A percentile compares a stretch with the other conserved stretches of the same genome.
Evolutionary conservation across 371 early-diverging fungal species (phyloP).

Genomic region (Lichtheimia ramosa): DNA sequence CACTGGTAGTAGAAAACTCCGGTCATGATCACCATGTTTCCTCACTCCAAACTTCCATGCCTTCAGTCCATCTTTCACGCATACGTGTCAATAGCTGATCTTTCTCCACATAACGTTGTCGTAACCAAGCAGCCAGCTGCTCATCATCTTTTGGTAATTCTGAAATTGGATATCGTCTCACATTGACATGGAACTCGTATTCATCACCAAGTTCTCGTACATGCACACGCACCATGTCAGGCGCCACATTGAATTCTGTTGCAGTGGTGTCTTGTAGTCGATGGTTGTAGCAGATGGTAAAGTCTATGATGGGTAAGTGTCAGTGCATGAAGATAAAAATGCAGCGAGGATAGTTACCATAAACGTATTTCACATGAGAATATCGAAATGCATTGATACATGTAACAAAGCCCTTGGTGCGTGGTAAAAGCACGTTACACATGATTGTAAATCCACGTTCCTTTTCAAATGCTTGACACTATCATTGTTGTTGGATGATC

Average conservation of each 20-base stretch:
- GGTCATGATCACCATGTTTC: background rate
- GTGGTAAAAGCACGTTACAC: constrained; percentile 73
- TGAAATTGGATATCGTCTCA: constrained; percentile 54
- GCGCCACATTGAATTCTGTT: constrained; percentile 49
- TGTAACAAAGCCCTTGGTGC: constrained; percentile 80
- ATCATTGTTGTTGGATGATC: background rate
- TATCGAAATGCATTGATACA: constrained; percentile 61
- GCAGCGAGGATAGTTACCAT: constrained; percentile 40
- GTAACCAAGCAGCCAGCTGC: constrained; percentile 59
- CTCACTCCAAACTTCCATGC: constrained; percentile 27
- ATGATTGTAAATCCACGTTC: constrained; percentile 59
- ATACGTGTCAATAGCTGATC: constrained; percentile 56
- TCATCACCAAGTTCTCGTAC: constrained; percentile 51
- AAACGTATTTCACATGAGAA: constrained; percentile 67
- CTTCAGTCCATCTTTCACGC: constrained; percentile 52
- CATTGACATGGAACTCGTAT: constrained; percentile 72
- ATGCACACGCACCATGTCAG: constrained; percentile 64
- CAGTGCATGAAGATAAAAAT: background rate
- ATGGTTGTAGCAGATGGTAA: constrained; percentile 67
- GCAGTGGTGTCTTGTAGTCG: constrained; percentile 15
- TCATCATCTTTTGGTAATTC: constrained; percentile 63
- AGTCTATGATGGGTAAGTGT: constrained; percentile 29
- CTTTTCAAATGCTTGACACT: constrained; percentile 63
- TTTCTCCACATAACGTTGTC: constrained; percentile 64
- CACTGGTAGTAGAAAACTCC: background rate